phyloP scores from a whole-genome alignment of 305 asterid genomes.

The Fraxinus albicans region DNA sequence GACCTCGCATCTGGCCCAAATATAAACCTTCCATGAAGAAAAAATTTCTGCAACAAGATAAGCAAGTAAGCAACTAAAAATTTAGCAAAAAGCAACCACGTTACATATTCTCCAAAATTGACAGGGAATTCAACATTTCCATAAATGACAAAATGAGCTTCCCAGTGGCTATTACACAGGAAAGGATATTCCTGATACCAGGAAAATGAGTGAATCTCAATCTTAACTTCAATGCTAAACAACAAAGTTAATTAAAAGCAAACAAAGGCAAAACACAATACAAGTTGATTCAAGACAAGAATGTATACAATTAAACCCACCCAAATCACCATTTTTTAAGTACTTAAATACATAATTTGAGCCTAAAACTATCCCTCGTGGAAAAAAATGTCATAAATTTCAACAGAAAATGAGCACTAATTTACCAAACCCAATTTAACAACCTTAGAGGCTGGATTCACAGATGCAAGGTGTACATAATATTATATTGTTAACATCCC shows the following conservation, averaged over 20 bases:
- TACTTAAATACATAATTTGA: not conserved
- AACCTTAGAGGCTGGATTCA: conserved; percentile 10
- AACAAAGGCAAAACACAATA: not conserved
- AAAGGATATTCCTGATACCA: not conserved
- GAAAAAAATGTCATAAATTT: not conserved
- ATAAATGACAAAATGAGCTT: not conserved
- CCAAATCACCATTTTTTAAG: not conserved
- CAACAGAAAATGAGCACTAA: not conserved
- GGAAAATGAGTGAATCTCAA: conserved; percentile 4
- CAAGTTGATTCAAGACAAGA: not conserved
- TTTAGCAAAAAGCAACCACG: not conserved
- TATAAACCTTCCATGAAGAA: conserved; percentile 43
- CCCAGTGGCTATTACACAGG: not conserved
- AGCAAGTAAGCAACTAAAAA: not conserved
- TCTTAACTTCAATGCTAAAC: not conserved
- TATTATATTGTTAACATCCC: not conserved
- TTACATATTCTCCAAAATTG: not conserved
- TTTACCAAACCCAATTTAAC: not conserved
- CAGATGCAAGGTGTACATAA: not conserved
- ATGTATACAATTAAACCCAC: not conserved
- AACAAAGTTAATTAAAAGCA: not conserved
- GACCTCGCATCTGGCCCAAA: conserved; percentile 53
- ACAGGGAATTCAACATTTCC: not conserved
- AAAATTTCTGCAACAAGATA: conserved; percentile 38
- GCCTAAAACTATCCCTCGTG: not conserved